Base-by-base conservation (phyloP, 2,329 filamentous ascomycete species). In the Emergomyces pasteurianus region DNA sequence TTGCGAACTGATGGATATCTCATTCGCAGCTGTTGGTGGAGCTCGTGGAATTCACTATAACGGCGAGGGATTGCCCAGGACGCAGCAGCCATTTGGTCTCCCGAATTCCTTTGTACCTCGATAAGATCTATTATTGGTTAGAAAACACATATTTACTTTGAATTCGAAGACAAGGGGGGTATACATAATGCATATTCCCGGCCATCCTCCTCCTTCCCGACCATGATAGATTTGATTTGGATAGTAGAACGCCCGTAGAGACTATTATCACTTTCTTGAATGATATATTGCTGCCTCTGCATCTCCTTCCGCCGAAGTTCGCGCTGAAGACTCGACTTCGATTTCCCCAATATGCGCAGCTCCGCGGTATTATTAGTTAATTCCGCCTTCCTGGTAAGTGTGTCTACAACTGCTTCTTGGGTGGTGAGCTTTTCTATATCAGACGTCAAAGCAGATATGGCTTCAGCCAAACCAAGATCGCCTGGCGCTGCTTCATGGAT, bases 191-290 rank as follows among this genome's bases (percentile, higher is more conserved):
- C 94, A 71, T 88, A 99, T 70, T 99, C 94, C 67, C 90, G 88
- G 7, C 92, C 92, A 68, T 96, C 92, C 34, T 92, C 88, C 65
- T 97, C 94, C 63, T 86, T 87, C 6, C 91, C 92, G 16, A 96
- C 90, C 76, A 96, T 90, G 59, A 96, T 92, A 0, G 89, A 90
- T 70, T 94, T 94, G 71, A 99, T 96, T 67, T 84, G 88, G 67
- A 97, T 85, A 0, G 86, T 90, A 2, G 94, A 92, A 21, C 92
- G 88, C 2, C 94, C 94, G 69, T 95, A 97, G 28, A 99, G 80
- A 72, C 91, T 96, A 73, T 96, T 99, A 72, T 99, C 95, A 70
- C 91, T 96, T 74, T 99, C 94, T 74, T 99, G 94, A 8, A 97
- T 86, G 53, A 95, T 90, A 68, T 99, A 99, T 72, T 99, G 95